Conservation (phyloP, 148 eudicot genomes). For the Chenopodium album region DNA sequence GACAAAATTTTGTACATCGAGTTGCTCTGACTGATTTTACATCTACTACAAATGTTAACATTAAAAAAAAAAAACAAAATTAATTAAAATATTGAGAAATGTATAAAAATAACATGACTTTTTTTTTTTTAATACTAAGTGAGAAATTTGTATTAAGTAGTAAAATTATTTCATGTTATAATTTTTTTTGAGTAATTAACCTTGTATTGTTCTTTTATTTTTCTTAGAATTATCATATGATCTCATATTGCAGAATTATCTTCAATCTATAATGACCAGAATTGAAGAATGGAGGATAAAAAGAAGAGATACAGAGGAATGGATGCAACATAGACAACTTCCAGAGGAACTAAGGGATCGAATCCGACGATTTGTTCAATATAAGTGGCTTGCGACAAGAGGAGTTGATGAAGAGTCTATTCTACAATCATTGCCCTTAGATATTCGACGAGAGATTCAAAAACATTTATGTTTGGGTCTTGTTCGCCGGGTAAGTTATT, state of each 20-base stretch:
- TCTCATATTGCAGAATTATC: slow-evolving; percentile 46
- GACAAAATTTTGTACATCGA: too few species aligned
- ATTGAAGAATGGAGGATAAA: slow-evolving; percentile 85
- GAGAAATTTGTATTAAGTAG: too few species aligned
- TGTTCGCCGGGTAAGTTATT: slow-evolving; percentile 74
- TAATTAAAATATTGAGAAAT: too few species aligned
- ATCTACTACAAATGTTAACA: too few species aligned
- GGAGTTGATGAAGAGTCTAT: slow-evolving; percentile 94
- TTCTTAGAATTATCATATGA: background rate
- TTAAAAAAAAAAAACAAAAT: too few species aligned
- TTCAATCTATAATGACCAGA: slow-evolving; percentile 72
- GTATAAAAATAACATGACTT: too few species aligned
- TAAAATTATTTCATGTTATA: too few species aligned
- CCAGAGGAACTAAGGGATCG: slow-evolving; percentile 82
- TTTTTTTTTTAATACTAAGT: too few species aligned
- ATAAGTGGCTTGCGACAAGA: slow-evolving; percentile 90
- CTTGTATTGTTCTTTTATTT: background rate
- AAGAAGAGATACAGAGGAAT: slow-evolving; percentile 81
- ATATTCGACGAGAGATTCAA: slow-evolving; percentile 76
- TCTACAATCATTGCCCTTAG: slow-evolving; percentile 63
- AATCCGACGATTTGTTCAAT: slow-evolving; percentile 82
- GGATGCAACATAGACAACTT: slow-evolving; percentile 91
- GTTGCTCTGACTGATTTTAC: too few species aligned
- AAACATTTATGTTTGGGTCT: slow-evolving; percentile 89
- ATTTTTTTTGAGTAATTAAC: too few species aligned